Base-by-base conservation (phyloP, 2,329 filamentous ascomycete genomes). In the Cercospora citrullina region DNA sequence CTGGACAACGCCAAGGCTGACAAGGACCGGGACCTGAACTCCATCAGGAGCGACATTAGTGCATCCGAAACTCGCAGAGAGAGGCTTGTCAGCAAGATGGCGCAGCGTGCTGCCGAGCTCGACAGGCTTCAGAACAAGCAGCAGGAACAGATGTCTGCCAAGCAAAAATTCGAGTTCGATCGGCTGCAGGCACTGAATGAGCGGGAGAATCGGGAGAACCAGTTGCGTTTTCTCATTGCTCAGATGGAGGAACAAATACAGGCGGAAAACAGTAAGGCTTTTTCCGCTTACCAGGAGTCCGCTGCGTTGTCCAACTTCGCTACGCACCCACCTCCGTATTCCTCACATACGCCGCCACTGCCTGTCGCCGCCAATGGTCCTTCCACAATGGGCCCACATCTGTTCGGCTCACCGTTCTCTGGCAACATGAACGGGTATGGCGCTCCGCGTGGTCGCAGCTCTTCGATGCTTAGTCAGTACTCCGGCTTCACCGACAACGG, bases 81-180 rank as follows among this genome's bases (percentile, higher is more conserved):
- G 81, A 91, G 91, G 80, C 88, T 92, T 51, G 87, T 87, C 65
- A 84, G 87, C 28, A 89, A 91, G 61, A 90, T 91, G 73, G 84
- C 85, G 75, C 92, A 92, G 81, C 87, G 92, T 26, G 88, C 90
- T 72, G 89, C 87, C 72, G 91, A 93, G 78, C 85, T 91, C 72
- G 87, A 89, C 65, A 88, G 89, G 73, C 89, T 93, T 73, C 84
- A 86, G 26, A 87, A 90, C 72, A 90, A 90, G 72, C 91, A 91
- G 77, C 89, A 87, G 64, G 87, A 80, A 21, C 74, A 78, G 48
- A 72, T 76, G 72, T 75, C 73, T 63, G 77, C 76, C 42, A 75
- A 73, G 66, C 76, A 78, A 58, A 73, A 75, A 69, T 75, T 76
- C 30, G 76, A 78, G 14, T 61, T 73, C 18, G 75, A 79, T 45